Evolutionary conservation across 208 protist genomes (phyloP).

Genomic region (Wallacemonas sp.): DNA sequence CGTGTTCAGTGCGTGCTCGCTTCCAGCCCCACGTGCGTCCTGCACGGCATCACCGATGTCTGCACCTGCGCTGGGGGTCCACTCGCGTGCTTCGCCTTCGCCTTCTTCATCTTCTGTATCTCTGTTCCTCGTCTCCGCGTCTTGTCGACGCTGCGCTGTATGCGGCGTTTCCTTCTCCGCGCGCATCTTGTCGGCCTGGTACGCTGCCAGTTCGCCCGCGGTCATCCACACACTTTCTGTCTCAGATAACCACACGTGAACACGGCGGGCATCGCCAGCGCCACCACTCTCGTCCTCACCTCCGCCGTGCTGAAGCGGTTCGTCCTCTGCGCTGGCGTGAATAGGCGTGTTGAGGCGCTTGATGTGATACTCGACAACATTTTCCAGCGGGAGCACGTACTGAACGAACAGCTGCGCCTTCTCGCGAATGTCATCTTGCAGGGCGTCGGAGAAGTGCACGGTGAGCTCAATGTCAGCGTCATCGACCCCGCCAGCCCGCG

Average conservation of each 20-base stretch:
- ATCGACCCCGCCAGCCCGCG: conserved; percentile 3
- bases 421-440: conserved; percentile 53
- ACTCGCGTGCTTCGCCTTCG: conserved; percentile 11
- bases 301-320: not conserved
- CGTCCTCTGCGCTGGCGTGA: conserved; percentile 1
- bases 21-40: conserved; percentile 8
- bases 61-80: too few species aligned
- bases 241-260: conserved; percentile 63
- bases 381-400: conserved; percentile 66
- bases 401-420: conserved; percentile 74
- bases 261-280: conserved; percentile 8
- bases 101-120: not conserved
- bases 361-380: conserved; percentile 38
- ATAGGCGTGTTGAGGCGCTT: conserved; percentile 34
- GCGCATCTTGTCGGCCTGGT: conserved; percentile 17
- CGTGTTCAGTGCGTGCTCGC: too few species aligned
- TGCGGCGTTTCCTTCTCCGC: conserved; percentile 3
- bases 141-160: not conserved
- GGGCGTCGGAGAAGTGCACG: conserved; percentile 45
- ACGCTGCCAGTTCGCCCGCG: conserved; percentile 25
- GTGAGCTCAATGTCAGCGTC: conserved; percentile 39
- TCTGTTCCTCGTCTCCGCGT: conserved; percentile 5
- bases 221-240: conserved; percentile 60
- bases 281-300: not conserved
- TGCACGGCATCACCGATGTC: conserved; percentile 1